Conservation (phyloP, 148 eudicot genomes). For the Rhododendron ovatum region DNA sequence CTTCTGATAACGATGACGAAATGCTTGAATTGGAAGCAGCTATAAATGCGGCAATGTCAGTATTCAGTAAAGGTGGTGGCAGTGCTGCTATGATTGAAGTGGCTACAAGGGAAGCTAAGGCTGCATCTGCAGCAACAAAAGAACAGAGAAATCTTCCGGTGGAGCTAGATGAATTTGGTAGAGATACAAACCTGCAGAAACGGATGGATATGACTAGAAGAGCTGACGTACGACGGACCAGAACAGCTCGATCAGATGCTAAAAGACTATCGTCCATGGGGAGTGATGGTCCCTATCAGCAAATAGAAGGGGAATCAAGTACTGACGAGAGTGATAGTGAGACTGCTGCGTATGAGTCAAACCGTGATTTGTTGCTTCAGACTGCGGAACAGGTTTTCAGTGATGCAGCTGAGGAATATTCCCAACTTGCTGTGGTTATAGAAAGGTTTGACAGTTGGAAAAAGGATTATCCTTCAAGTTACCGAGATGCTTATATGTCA, state of each 20-base stretch:
- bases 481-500: constrained; percentile 85
- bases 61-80: constrained; percentile 53
- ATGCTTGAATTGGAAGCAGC: constrained; percentile 80
- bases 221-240: constrained; percentile 57
- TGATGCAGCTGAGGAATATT: constrained; percentile 77
- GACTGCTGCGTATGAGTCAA: constrained; percentile 64
- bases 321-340: constrained; percentile 97
- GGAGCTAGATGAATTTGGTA: constrained; percentile 76
- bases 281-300: constrained; percentile 38
- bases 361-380: constrained; percentile 65
- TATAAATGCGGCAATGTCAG: constrained; percentile 64
- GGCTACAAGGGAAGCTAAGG: constrained; percentile 75
- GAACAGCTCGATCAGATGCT: constrained; percentile 58
- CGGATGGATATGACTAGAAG: constrained; percentile 72
- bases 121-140: constrained; percentile 51
- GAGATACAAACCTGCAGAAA: constrained; percentile 76
- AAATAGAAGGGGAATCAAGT: constrained; percentile 92
- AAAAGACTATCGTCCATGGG: constrained; percentile 49
- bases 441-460: constrained; percentile 83
- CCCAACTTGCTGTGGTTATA: constrained; percentile 68
- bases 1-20: constrained; percentile 80
- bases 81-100: constrained; percentile 38
- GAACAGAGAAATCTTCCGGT: constrained; percentile 51
- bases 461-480: constrained; percentile 62
- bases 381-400: constrained; percentile 75